Evolutionary conservation across 1,139 yeast species (phyloP).

Genomic region (Wickerhamomyces sp.): DNA sequence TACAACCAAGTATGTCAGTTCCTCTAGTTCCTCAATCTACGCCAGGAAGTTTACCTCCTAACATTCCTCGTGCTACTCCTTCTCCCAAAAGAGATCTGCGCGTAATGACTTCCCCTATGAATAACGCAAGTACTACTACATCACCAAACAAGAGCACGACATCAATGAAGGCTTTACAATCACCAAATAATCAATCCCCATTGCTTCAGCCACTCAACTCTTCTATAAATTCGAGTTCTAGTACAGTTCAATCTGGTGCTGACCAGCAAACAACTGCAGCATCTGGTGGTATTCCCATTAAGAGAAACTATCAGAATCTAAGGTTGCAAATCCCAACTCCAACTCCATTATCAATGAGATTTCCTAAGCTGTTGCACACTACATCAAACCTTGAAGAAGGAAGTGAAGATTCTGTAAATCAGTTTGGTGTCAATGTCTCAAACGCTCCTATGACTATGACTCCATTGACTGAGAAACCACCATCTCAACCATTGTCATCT

Average conservation of each 20-base stretch:
- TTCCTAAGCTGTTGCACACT: slow-evolving; percentile 30
- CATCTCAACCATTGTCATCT: slow-evolving; percentile 9
- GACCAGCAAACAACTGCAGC: slow-evolving; percentile 15
- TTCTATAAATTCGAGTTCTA: slow-evolving; percentile 8
- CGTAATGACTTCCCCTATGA: slow-evolving; percentile 18
- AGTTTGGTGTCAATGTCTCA: slow-evolving; percentile 58
- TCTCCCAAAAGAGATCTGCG: slow-evolving; percentile 22
- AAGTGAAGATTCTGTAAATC: slow-evolving; percentile 44
- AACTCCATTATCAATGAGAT: slow-evolving; percentile 34
- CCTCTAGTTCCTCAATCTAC: background rate
- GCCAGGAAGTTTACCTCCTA: slow-evolving; percentile 7
- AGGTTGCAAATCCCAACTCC: slow-evolving; percentile 50
- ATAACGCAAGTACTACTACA: slow-evolving; percentile 10
- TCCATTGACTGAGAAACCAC: slow-evolving; percentile 62
- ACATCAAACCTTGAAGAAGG: slow-evolving; percentile 17
- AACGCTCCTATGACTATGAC: slow-evolving; percentile 65
- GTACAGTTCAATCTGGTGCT: background rate
- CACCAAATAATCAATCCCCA: slow-evolving; percentile 23
- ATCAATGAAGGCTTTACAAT: slow-evolving; percentile 23
- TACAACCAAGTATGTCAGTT: slow-evolving; percentile 3
- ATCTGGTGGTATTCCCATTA: slow-evolving; percentile 37
- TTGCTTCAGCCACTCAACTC: slow-evolving; percentile 23
- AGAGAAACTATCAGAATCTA: slow-evolving; percentile 34
- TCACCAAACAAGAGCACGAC: slow-evolving; percentile 19
- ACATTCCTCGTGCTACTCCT: slow-evolving; percentile 19